Conservation (phyloP, 768 basidiomycete genomes). For the Lentinula detonsa region DNA sequence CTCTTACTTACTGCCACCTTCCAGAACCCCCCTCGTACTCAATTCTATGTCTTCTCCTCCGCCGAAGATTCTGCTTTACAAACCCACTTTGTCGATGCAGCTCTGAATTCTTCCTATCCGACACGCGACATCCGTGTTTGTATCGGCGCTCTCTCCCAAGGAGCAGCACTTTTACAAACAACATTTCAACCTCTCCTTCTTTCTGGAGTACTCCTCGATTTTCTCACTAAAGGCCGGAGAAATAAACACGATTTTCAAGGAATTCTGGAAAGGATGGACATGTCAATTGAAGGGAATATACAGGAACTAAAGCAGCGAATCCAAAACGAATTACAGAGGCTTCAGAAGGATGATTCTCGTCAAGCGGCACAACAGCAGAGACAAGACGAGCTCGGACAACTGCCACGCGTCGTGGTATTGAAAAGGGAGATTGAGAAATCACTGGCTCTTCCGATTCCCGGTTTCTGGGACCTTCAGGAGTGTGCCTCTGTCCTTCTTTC, state of each 20-base stretch:
- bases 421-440: constrained; percentile 39
- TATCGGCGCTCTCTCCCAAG: constrained; percentile 45
- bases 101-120: constrained; percentile 24
- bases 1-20: constrained; percentile 16
- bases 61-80: constrained; percentile 34
- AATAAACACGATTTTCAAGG: constrained; percentile 31
- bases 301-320: constrained; percentile 32
- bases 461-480: constrained; percentile 41
- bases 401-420: constrained; percentile 37
- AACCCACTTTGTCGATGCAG: constrained; percentile 33
- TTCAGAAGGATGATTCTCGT: constrained; percentile 23
- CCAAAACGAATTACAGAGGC: constrained; percentile 25
- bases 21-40: constrained; percentile 22
- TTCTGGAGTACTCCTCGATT: constrained; percentile 35
- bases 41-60: constrained; percentile 44
- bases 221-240: constrained; percentile 29
- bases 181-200: constrained; percentile 42
- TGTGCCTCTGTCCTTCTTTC: constrained; percentile 26
- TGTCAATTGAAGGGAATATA: constrained; percentile 29
- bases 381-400: constrained; percentile 33
- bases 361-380: constrained; percentile 16
- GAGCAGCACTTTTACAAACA: constrained; percentile 41
- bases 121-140: constrained; percentile 34
- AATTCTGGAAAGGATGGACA: constrained; percentile 32
- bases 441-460: constrained; percentile 39